These are phyloP conservation scores for Fusarium multiceps DNA, from an alignment of 2,329 filamentous ascomycete species.

Conservation along the genomic window DNA sequence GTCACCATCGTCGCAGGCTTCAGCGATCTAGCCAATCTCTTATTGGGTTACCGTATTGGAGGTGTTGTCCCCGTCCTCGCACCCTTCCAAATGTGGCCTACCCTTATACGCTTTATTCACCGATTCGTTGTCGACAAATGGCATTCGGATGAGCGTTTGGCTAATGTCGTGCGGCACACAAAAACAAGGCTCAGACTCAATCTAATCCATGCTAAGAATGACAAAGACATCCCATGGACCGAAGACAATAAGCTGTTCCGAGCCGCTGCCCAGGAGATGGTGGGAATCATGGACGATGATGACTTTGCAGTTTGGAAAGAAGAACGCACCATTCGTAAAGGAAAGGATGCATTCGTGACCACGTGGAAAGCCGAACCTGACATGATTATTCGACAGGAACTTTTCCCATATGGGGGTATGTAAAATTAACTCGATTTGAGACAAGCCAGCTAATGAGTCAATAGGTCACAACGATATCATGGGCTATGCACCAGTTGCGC, in stretches of 20 bases:
- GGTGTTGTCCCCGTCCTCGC: conserved; percentile 83
- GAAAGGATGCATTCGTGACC: conserved; percentile 61
- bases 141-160: conserved; percentile 76
- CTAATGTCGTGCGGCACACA: conserved; percentile 64
- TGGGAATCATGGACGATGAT: conserved; percentile 51
- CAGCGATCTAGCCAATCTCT: conserved; percentile 76
- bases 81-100: conserved; percentile 75
- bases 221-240: conserved; percentile 82
- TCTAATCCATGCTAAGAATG: conserved; percentile 83
- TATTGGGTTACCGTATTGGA: conserved; percentile 81
- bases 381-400: conserved; percentile 64
- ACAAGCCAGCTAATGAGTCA: not conserved
- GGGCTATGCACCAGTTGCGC: conserved; percentile 70
- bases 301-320: conserved; percentile 60
- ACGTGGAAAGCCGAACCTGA: conserved; percentile 58
- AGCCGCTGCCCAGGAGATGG: conserved; percentile 65
- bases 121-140: conserved; percentile 81
- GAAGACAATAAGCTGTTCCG: conserved; percentile 74
- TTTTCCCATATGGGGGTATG: conserved; percentile 67
- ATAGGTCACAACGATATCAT: conserved; percentile 77
- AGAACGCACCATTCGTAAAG: conserved; percentile 55
- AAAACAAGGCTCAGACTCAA: conserved; percentile 70
- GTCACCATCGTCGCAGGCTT: conserved; percentile 85
- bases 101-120: conserved; percentile 70
- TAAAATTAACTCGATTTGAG: conserved; percentile 2